phyloP scores from a whole-genome alignment of 495 filamentous ascomycete genomes.

The Talaromyces wortmannii region DNA sequence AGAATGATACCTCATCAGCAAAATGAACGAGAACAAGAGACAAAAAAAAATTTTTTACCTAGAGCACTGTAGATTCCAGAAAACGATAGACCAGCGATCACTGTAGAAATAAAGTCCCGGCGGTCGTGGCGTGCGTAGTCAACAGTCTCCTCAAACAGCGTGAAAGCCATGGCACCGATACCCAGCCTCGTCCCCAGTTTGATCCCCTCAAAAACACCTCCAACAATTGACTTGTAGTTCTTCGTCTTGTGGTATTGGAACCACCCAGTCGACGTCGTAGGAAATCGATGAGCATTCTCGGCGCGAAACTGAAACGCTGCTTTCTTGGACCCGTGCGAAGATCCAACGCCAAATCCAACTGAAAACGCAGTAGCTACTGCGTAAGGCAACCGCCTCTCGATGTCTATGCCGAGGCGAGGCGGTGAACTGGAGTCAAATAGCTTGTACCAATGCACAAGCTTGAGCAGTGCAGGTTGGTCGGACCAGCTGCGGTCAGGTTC shows the following conservation, averaged over 20 bases:
- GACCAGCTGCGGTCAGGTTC: slow-evolving; percentile 12
- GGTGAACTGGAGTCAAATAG: slow-evolving; percentile 35
- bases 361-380: slow-evolving; percentile 51
- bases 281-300: slow-evolving; percentile 89
- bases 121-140: slow-evolving; percentile 62
- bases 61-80: slow-evolving; percentile 82
- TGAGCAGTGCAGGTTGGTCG: slow-evolving; percentile 17
- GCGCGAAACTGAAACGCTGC: slow-evolving; percentile 81
- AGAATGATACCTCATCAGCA: slow-evolving; percentile 8
- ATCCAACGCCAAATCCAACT: slow-evolving; percentile 62
- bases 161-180: slow-evolving; percentile 62
- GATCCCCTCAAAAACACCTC: slow-evolving; percentile 68
- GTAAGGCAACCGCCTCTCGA: slow-evolving; percentile 55
- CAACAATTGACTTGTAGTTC: slow-evolving; percentile 75
- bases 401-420: slow-evolving; percentile 59
- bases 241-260: slow-evolving; percentile 97
- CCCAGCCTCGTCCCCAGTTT: slow-evolving; percentile 67
- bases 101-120: slow-evolving; percentile 67
- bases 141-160: slow-evolving; percentile 71
- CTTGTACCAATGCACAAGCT: slow-evolving; percentile 32
- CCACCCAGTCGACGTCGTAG: slow-evolving; percentile 76
- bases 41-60: slow-evolving; percentile 49
- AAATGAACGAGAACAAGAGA: not conserved
- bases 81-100: slow-evolving; percentile 72
- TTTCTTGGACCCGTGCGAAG: slow-evolving; percentile 62